phyloP scores from a whole-genome alignment of 192 early-diverging fungal genomes.

The Phycomyces blakesleeanus region DNA sequence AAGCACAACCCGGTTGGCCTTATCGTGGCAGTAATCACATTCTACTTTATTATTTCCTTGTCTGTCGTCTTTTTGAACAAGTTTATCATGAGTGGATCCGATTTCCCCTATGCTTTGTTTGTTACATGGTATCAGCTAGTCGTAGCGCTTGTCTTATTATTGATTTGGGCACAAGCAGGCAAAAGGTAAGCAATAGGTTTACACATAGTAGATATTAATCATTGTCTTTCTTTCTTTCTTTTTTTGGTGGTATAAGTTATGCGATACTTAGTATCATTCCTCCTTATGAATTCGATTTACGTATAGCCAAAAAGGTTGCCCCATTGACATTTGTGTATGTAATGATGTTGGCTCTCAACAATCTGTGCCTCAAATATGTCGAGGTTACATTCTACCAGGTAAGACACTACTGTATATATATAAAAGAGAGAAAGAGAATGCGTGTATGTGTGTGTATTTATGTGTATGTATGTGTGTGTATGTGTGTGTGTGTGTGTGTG shows the following conservation, averaged over 20 bases:
- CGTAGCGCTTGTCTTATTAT: constrained; percentile 48
- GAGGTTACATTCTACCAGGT: constrained; percentile 68
- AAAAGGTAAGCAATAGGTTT: constrained; percentile 36
- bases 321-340: constrained; percentile 62
- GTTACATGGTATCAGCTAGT: constrained; percentile 64
- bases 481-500: too few species aligned
- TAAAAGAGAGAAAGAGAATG: neutral
- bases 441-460: neutral
- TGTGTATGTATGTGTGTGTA: too few species aligned
- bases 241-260: constrained; percentile 24
- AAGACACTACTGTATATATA: too few species aligned
- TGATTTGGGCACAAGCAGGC: constrained; percentile 51
- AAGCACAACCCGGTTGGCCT: constrained; percentile 29
- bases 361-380: constrained; percentile 60
- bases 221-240: neutral
- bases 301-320: constrained; percentile 46
- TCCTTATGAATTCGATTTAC: constrained; percentile 55
- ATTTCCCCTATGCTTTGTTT: constrained; percentile 63
- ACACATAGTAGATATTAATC: neutral
- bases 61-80: constrained; percentile 69
- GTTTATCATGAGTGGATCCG: constrained; percentile 55
- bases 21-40: constrained; percentile 51
- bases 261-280: constrained; percentile 52
- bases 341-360: constrained; percentile 63
- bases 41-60: constrained; percentile 58